Conservation (phyloP, 2,329 filamentous ascomycete genomes). For the Mariannaea elegans region DNA sequence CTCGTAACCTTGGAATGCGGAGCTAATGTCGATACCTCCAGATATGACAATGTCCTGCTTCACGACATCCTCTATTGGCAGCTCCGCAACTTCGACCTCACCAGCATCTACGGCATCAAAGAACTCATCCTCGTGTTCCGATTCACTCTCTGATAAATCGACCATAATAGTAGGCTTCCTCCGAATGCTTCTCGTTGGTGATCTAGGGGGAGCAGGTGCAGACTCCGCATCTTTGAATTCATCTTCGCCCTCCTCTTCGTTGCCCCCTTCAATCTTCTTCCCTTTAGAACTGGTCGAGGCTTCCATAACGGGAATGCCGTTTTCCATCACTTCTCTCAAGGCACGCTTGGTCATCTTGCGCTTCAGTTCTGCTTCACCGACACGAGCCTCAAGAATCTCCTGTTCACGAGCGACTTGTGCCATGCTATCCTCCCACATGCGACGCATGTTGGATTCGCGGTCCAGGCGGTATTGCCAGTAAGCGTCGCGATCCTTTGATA, state of each 20-base stretch:
- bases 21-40: constrained; percentile 70
- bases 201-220: constrained; percentile 42
- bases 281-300: constrained; percentile 39
- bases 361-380: constrained; percentile 91
- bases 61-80: constrained; percentile 62
- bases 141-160: constrained; percentile 81
- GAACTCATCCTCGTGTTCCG: constrained; percentile 89
- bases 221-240: constrained; percentile 35
- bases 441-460: constrained; percentile 87
- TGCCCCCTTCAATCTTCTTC: constrained; percentile 12
- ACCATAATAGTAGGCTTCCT: constrained; percentile 74
- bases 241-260: constrained; percentile 28
- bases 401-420: constrained; percentile 94
- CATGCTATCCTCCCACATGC: constrained; percentile 99
- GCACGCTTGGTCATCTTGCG: constrained; percentile 89
- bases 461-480: constrained; percentile 98
- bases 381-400: constrained; percentile 85
- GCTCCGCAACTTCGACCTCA: constrained; percentile 81
- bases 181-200: constrained; percentile 51
- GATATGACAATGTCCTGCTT: constrained; percentile 54
- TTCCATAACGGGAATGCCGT: constrained; percentile 46
- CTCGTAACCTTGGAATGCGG: constrained; percentile 90
- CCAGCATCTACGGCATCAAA: constrained; percentile 97
- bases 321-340: constrained; percentile 83
- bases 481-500: constrained; percentile 91